Percentiles rank a stretch among this genome's conserved stretches.
Conservation (phyloP, 495 filamentous ascomycete species). For the Aspergillus wentii region DNA sequence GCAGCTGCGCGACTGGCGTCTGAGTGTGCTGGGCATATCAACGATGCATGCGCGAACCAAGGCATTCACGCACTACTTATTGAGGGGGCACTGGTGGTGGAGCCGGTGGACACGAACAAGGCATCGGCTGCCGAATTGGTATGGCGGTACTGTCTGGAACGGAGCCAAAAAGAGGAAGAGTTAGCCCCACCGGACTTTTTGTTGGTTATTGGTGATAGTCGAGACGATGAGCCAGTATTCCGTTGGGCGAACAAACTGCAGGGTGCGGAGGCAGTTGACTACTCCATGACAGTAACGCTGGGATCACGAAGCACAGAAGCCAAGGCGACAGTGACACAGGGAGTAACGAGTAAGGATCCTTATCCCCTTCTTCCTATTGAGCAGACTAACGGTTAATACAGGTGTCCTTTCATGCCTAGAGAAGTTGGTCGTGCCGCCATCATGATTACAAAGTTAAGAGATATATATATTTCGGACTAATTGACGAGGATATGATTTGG, state of each 20-base stretch:
- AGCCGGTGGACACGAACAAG: constrained; percentile 78
- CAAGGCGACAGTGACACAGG: constrained; percentile 76
- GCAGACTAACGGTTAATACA: constrained; percentile 2
- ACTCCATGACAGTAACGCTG: constrained; percentile 77
- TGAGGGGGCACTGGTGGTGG: constrained; percentile 72
- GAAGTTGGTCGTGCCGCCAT: constrained; percentile 13
- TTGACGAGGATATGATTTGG: no score
- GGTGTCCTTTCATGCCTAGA: constrained; percentile 33
- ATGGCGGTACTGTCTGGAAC: constrained; percentile 52
- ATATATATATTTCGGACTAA: no score
- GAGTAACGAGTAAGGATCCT: constrained; percentile 65
- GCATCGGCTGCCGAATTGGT: constrained; percentile 67
- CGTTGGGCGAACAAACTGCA: constrained; percentile 81
- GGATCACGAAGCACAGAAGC: constrained; percentile 85
- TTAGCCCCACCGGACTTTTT: constrained; percentile 65
- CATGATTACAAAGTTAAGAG: no score
- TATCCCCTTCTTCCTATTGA: background rate
- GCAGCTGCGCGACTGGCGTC: constrained; percentile 70
- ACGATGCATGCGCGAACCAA: constrained; percentile 79
- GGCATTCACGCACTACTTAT: constrained; percentile 79
- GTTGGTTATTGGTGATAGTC: constrained; percentile 79
- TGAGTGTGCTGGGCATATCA: constrained; percentile 88
- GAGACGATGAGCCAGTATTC: constrained; percentile 89
- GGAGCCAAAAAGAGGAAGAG: constrained; percentile 22
- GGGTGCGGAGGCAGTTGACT: constrained; percentile 47